phyloP scores from a whole-genome alignment of 2,329 filamentous ascomycete genomes.

The Calonectria honghensis region DNA sequence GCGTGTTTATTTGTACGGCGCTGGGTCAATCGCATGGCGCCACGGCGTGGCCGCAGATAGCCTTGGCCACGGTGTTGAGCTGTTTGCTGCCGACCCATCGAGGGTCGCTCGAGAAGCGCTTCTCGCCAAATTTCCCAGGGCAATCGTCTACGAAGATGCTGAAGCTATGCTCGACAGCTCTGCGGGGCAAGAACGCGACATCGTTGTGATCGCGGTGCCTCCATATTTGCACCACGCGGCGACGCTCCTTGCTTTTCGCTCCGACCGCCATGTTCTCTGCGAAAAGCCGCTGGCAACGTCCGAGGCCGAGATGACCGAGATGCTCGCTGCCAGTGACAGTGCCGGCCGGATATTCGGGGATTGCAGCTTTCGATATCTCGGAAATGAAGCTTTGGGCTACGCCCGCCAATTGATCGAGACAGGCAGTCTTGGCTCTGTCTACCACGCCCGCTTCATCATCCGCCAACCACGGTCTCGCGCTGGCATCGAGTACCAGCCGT shows the following conservation, averaged over 20 bases:
- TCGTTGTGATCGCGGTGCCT: slow-evolving; percentile 43
- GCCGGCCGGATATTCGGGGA: slow-evolving; percentile 34
- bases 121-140: slow-evolving; percentile 37
- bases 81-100: slow-evolving; percentile 41
- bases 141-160: slow-evolving; percentile 37
- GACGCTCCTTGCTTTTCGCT: slow-evolving; percentile 37
- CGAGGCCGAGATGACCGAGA: slow-evolving; percentile 35
- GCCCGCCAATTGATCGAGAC: slow-evolving; percentile 38
- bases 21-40: slow-evolving; percentile 42
- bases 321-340: slow-evolving; percentile 36
- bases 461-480: slow-evolving; percentile 41
- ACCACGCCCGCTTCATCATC: slow-evolving; percentile 41
- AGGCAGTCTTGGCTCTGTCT: slow-evolving; percentile 34
- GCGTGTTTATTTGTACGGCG: slow-evolving; percentile 40
- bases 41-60: slow-evolving; percentile 37
- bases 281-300: slow-evolving; percentile 44
- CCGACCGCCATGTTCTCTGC: slow-evolving; percentile 41
- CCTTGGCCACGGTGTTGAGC: slow-evolving; percentile 29
- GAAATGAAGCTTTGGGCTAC: slow-evolving; percentile 33
- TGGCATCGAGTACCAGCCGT: slow-evolving; percentile 43
- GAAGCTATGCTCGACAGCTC: slow-evolving; percentile 38
- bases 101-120: slow-evolving; percentile 34
- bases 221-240: slow-evolving; percentile 39
- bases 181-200: slow-evolving; percentile 31
- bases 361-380: slow-evolving; percentile 43